Evolutionary conservation across 73 alveolate species (phyloP), one percentile per base, ranked within the genome.

Genomic region (Diophrys sp.): DNA sequence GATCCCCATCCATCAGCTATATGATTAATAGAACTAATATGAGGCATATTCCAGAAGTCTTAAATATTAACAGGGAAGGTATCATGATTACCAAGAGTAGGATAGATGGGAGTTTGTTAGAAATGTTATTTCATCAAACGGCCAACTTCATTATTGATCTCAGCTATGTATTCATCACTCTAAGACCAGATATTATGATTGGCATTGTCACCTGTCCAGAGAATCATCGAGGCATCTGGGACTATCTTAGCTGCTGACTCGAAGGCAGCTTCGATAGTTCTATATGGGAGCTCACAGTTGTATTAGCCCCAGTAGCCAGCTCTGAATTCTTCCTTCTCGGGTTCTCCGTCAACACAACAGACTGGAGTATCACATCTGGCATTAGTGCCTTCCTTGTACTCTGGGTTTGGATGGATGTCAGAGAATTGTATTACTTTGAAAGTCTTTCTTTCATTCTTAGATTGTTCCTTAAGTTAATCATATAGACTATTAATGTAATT

Each of bases 171-270:
- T n/a, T 54, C 77, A 0, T 28, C 71, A 31, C 73, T 29, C 25
- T 77, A 71, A 23, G 33, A n/a, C 95, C 94, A 89, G n/a, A 74
- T 54, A 73, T 91, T 92, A 83, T 91, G 97, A 0, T 92, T 82
- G 0, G 80, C 83, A 76, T 87, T 87, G 77, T 91, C 97, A 23
- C 97, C 97, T 2, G 95, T 83, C 95, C 95, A 91, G 74, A 91
- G 71, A 25, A 91, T 80, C 71, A 83, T 74, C 70, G 87, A 92
- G 11, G 91, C 80, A 57, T 91, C 74, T 23, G 29, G 71, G 26
- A 31, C 33, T 23, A 72, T 71, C 26, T 24, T 24, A 24, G 1
- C 31, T n/a, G 71, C 54, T 31, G 26, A 77, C 0, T 83, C 83
- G 32, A 75, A 81, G 57, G 70, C 28, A n/a, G 55, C 24, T 24